Base-by-base conservation (phyloP, 78 protist genomes). In the Protostelium mycophagum region DNA sequence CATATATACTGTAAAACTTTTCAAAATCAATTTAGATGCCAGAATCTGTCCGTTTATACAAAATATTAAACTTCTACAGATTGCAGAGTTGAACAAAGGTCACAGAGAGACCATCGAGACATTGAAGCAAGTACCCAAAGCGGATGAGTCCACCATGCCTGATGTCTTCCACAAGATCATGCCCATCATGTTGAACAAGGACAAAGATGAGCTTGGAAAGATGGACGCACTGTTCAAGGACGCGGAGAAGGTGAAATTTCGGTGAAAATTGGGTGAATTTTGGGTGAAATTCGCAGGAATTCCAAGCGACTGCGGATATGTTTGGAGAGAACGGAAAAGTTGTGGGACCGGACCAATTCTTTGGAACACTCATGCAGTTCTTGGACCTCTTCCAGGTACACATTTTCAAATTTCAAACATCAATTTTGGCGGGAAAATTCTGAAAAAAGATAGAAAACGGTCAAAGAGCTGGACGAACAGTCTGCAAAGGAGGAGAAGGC, bases 321-420 rank as follows among this genome's bases (percentile, higher is more conserved):
- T 51, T 51, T 51, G 73, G 73, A 51, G 73, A 51, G 73, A 51
- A 51, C 73, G 73, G 73, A 51, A 51, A 51, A 51, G 73, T 51
- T 5, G 5, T 51, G 73, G 73, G 73, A 5, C 73, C 73, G 31
- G 73, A 51, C 16, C 73, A 51, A 51, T 51, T 51, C 73, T 51
- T 51, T 16, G 73, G 73, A 5, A 51, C 73, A 16, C 16, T 51
- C 31, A 51, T 51, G 73, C 73, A 51, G 16, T 51, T 51, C 16
- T 25, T 51, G 73, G 73, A 51, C 16, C 5, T 51, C 31, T 51
- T 51, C 73, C 73, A 51, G 73, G 73, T 51, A 51, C n/a, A n/a
- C n/a, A n/a, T n/a, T n/a, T n/a, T n/a, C n/a, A n/a, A n/a, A n/a
- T n/a, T n/a, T n/a, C n/a, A n/a, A n/a, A n/a, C n/a, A 51, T 51